Conservation (phyloP, 2,329 filamentous ascomycete species). For the Aureobasidium lini region DNA sequence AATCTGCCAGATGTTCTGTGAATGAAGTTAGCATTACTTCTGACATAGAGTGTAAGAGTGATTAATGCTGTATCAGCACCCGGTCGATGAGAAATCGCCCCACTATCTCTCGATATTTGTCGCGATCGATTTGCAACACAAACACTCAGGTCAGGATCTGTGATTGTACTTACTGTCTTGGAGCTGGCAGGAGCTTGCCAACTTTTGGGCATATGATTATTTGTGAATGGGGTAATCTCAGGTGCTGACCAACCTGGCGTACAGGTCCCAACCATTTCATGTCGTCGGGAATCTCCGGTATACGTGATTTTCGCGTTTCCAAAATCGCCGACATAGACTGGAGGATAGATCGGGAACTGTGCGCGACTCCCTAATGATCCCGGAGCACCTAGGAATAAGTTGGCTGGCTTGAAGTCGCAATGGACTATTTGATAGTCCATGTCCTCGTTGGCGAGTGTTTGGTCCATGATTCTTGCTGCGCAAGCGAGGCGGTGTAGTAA, state of each 20-base stretch:
- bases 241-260: not conserved
- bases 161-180: not conserved
- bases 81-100: not conserved
- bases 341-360: not conserved
- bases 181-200: not conserved
- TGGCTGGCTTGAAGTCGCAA: not conserved
- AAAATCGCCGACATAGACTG: slow-evolving; percentile 2
- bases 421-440: not conserved
- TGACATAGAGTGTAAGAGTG: not conserved
- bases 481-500: not conserved
- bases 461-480: not conserved
- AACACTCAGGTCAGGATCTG: not conserved
- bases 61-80: no score
- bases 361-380: not conserved
- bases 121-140: not conserved
- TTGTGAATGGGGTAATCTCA: not conserved
- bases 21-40: not conserved
- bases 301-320: slow-evolving; percentile 1
- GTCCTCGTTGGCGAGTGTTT: not conserved
- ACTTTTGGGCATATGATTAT: no score
- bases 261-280: not conserved
- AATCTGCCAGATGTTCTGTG: not conserved
- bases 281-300: not conserved
- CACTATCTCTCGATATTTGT: not conserved
- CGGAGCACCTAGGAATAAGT: not conserved